These are phyloP conservation scores for Agarophyton chilense DNA, from an alignment of 23 red algal species.

Conservation along the genomic window DNA sequence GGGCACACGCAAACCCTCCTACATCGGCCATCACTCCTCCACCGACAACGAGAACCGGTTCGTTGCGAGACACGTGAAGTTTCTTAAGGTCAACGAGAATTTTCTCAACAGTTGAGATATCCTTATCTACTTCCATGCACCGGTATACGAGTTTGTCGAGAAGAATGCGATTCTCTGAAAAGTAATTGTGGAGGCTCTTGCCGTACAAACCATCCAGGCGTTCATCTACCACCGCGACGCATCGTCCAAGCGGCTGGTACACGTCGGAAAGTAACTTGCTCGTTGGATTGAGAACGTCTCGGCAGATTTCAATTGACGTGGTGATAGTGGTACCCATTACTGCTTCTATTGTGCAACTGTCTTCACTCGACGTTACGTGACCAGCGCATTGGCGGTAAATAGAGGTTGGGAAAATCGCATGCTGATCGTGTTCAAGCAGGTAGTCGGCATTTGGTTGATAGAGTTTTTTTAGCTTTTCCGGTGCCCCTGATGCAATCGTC, in stretches of 20 bases:
- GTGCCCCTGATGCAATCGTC: constrained; percentile 27
- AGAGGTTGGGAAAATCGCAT: constrained; percentile 76
- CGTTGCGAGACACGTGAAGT: constrained; percentile 67
- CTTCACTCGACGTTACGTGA: constrained; percentile 63
- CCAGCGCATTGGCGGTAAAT: constrained; percentile 70
- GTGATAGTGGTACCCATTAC: constrained; percentile 84
- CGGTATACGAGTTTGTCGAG: constrained; percentile 73
- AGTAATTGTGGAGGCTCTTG: constrained; percentile 30
- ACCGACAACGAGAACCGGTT: constrained; percentile 74
- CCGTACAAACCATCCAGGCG: constrained; percentile 76
- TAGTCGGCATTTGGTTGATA: constrained; percentile 74
- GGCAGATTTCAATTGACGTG: constrained; percentile 70
- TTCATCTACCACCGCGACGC: constrained; percentile 70
- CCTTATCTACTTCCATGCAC: constrained; percentile 86
- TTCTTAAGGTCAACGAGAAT: constrained; percentile 74
- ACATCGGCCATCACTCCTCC: constrained; percentile 80
- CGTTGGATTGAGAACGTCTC: constrained; percentile 60
- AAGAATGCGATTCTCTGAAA: constrained; percentile 42
- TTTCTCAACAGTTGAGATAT: constrained; percentile 77
- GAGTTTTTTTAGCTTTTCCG: constrained; percentile 4
- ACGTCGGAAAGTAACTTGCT: constrained; percentile 46
- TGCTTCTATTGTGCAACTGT: constrained; percentile 55
- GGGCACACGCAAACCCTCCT: constrained; percentile 73
- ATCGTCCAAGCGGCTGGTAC: constrained; percentile 72
- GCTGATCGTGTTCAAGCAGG: constrained; percentile 62